Evolutionary conservation across 2,329 filamentous ascomycete species (phyloP).

Genomic region (Xylariaceae sp.): DNA sequence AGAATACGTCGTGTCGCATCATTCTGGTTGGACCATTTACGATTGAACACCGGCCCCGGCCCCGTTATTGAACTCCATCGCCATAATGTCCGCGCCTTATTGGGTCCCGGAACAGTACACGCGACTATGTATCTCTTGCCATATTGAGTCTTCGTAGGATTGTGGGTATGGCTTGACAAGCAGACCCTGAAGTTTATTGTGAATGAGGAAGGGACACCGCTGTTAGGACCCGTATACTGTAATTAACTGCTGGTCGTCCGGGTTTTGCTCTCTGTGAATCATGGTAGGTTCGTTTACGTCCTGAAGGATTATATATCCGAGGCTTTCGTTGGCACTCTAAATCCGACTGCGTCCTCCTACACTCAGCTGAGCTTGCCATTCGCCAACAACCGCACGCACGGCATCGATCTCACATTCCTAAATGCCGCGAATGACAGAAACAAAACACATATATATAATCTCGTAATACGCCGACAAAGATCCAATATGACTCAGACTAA

Average conservation of each 20-base stretch:
- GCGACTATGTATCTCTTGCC: neutral
- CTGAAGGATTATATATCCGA: slow-evolving; percentile 5
- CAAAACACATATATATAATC: slow-evolving; percentile 26
- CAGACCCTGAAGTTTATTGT: too few species aligned
- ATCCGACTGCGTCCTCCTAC: slow-evolving; percentile 9
- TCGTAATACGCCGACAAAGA: slow-evolving; percentile 5
- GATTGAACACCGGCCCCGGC: slow-evolving; percentile 26
- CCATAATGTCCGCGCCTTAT: too few species aligned
- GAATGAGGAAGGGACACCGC: too few species aligned
- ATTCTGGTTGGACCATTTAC: slow-evolving; percentile 42
- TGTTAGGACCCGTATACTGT: too few species aligned
- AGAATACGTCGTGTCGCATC: slow-evolving; percentile 7
- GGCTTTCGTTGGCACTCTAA: slow-evolving; percentile 22
- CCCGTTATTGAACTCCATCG: slow-evolving; percentile 20
- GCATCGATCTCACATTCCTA: slow-evolving; percentile 1
- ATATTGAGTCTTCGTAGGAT: slow-evolving; percentile 8
- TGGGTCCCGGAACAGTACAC: slow-evolving; percentile 11
- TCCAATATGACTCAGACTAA: slow-evolving; percentile 20
- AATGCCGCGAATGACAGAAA: too few species aligned
- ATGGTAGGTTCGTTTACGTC: slow-evolving; percentile 21
- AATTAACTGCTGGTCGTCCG: too few species aligned
- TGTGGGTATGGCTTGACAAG: slow-evolving; percentile 1
- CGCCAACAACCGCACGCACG: slow-evolving; percentile 12
- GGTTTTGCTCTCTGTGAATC: slow-evolving; percentile 8
- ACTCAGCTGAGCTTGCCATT: slow-evolving; percentile 24